phyloP scores from a whole-genome alignment of 352 stramenopile genomes.

The Globisporangium abappressorium region DNA sequence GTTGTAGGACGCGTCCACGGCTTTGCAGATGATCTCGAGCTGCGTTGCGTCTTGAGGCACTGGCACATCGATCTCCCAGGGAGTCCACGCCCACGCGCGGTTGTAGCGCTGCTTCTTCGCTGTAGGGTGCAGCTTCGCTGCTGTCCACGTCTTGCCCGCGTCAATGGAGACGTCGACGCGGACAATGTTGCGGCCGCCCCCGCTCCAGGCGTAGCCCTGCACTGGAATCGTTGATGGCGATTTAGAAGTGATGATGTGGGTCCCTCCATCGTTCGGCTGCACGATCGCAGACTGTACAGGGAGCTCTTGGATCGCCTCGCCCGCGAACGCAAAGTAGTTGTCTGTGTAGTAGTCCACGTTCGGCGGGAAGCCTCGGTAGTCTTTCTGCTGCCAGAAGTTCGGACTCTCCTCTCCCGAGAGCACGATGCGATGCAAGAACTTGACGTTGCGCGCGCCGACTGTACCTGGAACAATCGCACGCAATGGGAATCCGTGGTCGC shows the following conservation, averaged over 20 bases:
- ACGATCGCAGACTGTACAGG: conserved; percentile 90
- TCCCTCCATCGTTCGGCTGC: conserved; percentile 65
- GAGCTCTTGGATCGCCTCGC: conserved; percentile 89
- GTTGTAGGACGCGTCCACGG: conserved; percentile 95
- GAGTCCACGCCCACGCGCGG: conserved; percentile 94
- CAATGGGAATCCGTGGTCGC: conserved; percentile 94
- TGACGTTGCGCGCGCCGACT: conserved; percentile 90
- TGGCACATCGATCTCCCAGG: conserved; percentile 92
- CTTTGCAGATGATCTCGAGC: conserved; percentile 91
- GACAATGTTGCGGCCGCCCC: conserved; percentile 93
- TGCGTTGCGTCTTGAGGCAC: conserved; percentile 75
- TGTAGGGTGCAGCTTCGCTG: conserved; percentile 77
- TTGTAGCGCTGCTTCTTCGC: conserved; percentile 86
- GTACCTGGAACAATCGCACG: conserved; percentile 90
- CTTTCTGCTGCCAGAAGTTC: conserved; percentile 91
- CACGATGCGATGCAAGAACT: conserved; percentile 90
- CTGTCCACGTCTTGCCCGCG: conserved; percentile 92
- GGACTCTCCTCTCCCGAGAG: conserved; percentile 73
- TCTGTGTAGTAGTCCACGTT: conserved; percentile 81
- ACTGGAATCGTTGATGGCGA: conserved; percentile 57
- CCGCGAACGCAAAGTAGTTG: conserved; percentile 81
- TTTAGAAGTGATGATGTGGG: conserved; percentile 38
- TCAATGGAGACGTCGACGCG: conserved; percentile 95
- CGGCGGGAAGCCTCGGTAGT: conserved; percentile 89
- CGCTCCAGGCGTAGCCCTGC: conserved; percentile 93